Percentiles rank a stretch among this genome's conserved stretches.
phyloP scores from a whole-genome alignment of 441 rosid genomes.

The Theobroma grandiflorum region DNA sequence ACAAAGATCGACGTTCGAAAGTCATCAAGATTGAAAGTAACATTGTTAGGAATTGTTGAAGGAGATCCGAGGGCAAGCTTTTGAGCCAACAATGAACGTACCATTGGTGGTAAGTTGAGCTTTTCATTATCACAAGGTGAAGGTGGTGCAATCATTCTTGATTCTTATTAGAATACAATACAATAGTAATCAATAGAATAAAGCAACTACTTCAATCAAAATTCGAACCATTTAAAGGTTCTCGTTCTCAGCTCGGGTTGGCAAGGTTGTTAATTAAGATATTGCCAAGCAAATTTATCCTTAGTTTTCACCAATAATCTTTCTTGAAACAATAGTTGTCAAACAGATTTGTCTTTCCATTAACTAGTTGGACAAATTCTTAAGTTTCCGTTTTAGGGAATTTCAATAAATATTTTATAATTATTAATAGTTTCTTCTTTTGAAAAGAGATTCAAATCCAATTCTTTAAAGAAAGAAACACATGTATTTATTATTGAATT shows the following conservation, averaged over 20 bases:
- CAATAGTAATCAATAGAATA: neutral
- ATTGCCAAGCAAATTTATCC: neutral
- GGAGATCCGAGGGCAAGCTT: neutral
- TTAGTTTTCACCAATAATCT: neutral
- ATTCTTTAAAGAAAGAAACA: too few relatives aligned
- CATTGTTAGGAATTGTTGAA: neutral
- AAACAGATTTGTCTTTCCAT: neutral
- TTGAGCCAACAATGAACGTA: neutral
- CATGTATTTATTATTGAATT: too few relatives aligned
- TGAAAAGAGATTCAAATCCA: too few relatives aligned
- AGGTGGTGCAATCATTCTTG: neutral
- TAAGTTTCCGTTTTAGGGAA: neutral
- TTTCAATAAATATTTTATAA: too few relatives aligned
- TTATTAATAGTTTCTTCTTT: too few relatives aligned
- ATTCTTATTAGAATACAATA: neutral
- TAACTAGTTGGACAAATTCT: neutral
- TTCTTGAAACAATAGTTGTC: neutral
- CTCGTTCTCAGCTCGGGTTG: neutral
- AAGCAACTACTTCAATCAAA: neutral
- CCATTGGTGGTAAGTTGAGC: neutral
- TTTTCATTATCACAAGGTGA: neutral
- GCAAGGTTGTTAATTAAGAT: neutral
- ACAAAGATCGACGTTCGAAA: conserved; percentile 1
- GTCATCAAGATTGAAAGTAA: neutral
- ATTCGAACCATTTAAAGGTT: neutral